Conservation (phyloP, 116 monocot genomes). For the Trichopus zeylanicus region DNA sequence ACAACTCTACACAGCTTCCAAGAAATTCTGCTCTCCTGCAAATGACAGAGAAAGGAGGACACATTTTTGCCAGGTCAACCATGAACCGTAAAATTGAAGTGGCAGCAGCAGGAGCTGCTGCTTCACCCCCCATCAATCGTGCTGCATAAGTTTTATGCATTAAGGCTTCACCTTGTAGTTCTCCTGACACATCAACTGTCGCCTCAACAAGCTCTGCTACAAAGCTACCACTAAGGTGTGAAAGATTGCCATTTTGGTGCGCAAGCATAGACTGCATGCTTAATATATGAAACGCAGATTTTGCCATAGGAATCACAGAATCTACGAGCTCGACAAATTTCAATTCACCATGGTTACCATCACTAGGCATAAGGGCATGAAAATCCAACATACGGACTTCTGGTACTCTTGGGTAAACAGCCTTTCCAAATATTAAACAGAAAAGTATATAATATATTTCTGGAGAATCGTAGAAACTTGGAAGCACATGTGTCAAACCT, state of each 20-base stretch:
- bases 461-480: constrained; percentile 96
- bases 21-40: constrained; percentile 90
- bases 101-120: constrained; percentile 81
- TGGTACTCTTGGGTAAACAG: constrained; percentile 91
- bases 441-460: constrained; percentile 98
- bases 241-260: constrained; percentile 66
- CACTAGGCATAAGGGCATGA: constrained; percentile 87
- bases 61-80: constrained; percentile 98
- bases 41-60: constrained; percentile 74
- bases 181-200: constrained; percentile 53
- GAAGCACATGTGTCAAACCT: constrained; percentile 65
- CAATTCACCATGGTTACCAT: constrained; percentile 79
- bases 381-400: constrained; percentile 99
- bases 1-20: constrained; percentile 93
- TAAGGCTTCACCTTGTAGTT: constrained; percentile 96
- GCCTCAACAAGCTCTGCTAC: constrained; percentile 78
- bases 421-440: constrained; percentile 89
- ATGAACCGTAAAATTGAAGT: constrained; percentile 86
- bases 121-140: constrained; percentile 95
- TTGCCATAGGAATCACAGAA: constrained; percentile 86
- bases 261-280: constrained; percentile 76
- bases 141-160: constrained; percentile 99
- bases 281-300: constrained; percentile 87
- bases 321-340: constrained; percentile 93
- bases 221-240: constrained; percentile 50